Evolutionary conservation across 2,329 filamentous ascomycete species (phyloP).

Genomic region (Sporothrix dimorphospora): DNA sequence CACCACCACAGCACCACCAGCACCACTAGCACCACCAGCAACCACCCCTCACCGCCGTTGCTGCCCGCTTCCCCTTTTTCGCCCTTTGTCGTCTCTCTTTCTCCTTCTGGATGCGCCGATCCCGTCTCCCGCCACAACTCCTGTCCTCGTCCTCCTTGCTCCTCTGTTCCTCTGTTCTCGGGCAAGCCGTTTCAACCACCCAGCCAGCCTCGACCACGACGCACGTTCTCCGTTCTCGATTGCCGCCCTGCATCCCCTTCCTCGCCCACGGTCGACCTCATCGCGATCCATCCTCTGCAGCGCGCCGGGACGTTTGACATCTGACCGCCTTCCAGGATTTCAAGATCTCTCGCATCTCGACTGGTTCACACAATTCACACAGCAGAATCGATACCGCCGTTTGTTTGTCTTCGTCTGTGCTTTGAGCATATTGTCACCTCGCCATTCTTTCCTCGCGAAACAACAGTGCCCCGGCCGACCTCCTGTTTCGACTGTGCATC

Average conservation of each 20-base stretch:
- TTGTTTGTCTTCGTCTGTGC: not conserved
- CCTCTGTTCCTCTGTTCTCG: not conserved
- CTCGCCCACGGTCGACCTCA: not conserved
- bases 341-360: not conserved
- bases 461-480: slow-evolving; percentile 4
- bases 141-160: not conserved
- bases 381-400: not conserved
- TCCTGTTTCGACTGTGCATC: slow-evolving; percentile 25
- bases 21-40: not conserved
- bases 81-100: not conserved
- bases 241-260: not conserved
- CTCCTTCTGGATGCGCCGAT: slow-evolving; percentile 17
- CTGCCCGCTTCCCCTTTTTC: slow-evolving; percentile 19
- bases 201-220: not conserved
- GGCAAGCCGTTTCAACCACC: not conserved
- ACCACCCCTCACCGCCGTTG: slow-evolving; percentile 29
- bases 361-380: not conserved
- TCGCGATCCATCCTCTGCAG: not conserved
- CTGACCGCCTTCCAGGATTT: slow-evolving; percentile 1
- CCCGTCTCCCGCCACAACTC: slow-evolving; percentile 10
- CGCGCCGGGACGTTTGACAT: not conserved
- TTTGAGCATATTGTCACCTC: not conserved
- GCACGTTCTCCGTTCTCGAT: not conserved
- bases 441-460: not conserved
- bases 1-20: not conserved